Evolutionary conservation across 192 early-diverging fungal genomes (phyloP), one percentile per base, ranked within the genome.

Genomic region (Linnemannia elongata): DNA sequence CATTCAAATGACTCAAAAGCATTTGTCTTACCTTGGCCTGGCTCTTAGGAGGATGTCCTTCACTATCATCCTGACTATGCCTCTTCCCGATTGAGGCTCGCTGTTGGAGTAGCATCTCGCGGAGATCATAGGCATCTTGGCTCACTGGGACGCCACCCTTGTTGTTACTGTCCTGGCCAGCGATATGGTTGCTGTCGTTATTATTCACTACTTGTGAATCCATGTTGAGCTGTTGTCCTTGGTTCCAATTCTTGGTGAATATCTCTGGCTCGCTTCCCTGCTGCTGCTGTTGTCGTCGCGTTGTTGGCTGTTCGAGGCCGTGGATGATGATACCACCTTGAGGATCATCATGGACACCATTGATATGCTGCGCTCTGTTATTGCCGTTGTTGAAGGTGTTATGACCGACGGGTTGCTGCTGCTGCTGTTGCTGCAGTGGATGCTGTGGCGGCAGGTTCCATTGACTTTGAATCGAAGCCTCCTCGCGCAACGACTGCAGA

Each of bases 401-500:
- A 30, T 15, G 30, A 5, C 10, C 60, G 3, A 15, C 60, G 9
- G 38, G 38, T 39, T 39, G 38, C 6, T 66, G 60, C 12, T 13
- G 30, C 13, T 66, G 60, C 10, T 33, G 27, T 4, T 27, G 60
- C 12, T 13, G 60, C 1, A 30, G 22, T 5, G 3, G 38, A 3
- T 33, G 27, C 12, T 27, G 60, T 30, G 60, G 60, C 4, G 60
- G 22, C 22, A 44, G 20, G 18, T 52, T 36, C 55, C 35, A 66
- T 66, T 74, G 13, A 13, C n/a, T 3, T 17, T 69, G 68, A n/a
- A 24, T 41, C 8, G 70, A 60, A 33, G 75, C 69, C 30, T 86
- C 84, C 27, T 81, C 63, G 17, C 85, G 55, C 18, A 87, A 27
- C 0, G 85, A 78, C 33, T 75, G 71, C n/a, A 87, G 60, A 9